Evolutionary conservation across 768 basidiomycete genomes (phyloP).

Genomic region (Boletus tomentosulus): DNA sequence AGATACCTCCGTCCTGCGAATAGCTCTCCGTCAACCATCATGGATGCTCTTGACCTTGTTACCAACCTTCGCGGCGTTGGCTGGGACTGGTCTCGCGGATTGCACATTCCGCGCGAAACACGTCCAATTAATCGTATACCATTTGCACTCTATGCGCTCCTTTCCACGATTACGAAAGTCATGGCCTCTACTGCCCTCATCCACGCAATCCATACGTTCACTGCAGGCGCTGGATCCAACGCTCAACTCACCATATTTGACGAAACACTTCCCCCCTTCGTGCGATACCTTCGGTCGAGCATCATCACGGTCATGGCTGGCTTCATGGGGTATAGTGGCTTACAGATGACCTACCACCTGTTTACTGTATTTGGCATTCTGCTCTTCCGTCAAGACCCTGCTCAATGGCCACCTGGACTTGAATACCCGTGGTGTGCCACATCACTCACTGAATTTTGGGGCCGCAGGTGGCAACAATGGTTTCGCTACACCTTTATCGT

Average conservation of each 20-base stretch:
- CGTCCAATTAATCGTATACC: slow-evolving; percentile 35
- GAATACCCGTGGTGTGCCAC: neutral
- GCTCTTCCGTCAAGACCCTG: neutral
- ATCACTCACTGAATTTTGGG: neutral
- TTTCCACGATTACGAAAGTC: slow-evolving; percentile 32
- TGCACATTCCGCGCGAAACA: slow-evolving; percentile 32
- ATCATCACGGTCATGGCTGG: slow-evolving; percentile 40
- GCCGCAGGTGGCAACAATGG: slow-evolving; percentile 1
- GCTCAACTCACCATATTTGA: slow-evolving; percentile 26
- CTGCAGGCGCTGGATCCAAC: slow-evolving; percentile 18
- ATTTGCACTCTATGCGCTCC: slow-evolving; percentile 37
- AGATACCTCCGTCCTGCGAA: neutral
- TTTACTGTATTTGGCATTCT: neutral
- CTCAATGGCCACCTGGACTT: neutral
- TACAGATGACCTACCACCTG: slow-evolving; percentile 29
- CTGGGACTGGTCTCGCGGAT: slow-evolving; percentile 53
- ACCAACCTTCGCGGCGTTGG: slow-evolving; percentile 56
- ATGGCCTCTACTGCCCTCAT: slow-evolving; percentile 44
- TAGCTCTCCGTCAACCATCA: neutral
- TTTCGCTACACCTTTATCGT: neutral
- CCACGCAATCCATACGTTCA: slow-evolving; percentile 42
- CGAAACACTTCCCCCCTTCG: slow-evolving; percentile 22
- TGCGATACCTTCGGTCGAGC: slow-evolving; percentile 33
- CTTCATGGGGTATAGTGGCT: slow-evolving; percentile 39
- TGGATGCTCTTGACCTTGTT: neutral